Evolutionary conservation across 139 green algal species (phyloP).

Genomic region (Chara braunii): DNA sequence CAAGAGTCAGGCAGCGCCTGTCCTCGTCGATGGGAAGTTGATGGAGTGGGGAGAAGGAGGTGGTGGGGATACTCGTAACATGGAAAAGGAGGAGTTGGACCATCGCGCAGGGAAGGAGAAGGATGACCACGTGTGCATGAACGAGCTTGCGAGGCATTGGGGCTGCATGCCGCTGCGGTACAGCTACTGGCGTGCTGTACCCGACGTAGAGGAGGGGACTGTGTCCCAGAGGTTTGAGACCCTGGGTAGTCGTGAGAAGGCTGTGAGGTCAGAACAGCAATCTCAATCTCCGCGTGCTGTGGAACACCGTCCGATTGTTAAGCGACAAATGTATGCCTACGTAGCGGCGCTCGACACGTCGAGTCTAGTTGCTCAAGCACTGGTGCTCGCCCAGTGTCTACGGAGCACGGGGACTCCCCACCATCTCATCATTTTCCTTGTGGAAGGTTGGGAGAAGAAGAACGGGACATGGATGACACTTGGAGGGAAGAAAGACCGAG

Average conservation of each 20-base stretch:
- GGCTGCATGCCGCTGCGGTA: slow-evolving; percentile 30
- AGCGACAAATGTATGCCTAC: too few relatives aligned
- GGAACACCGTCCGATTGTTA: too few relatives aligned
- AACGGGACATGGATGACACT: too few relatives aligned
- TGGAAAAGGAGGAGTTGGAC: slow-evolving; percentile 21
- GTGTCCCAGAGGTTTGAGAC: too few relatives aligned
- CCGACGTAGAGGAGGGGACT: slow-evolving; percentile 19
- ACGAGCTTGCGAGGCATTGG: slow-evolving; percentile 14
- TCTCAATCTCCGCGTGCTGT: too few relatives aligned
- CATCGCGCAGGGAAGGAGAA: slow-evolving; percentile 21
- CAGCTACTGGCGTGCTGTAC: slow-evolving; percentile 16
- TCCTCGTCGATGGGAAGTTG: slow-evolving; percentile 16
- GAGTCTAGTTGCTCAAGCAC: slow-evolving; percentile 13
- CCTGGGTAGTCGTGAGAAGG: too few relatives aligned
- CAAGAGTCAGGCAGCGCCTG: not conserved
- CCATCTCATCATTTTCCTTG: slow-evolving; percentile 14
- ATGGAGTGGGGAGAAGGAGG: too few relatives aligned
- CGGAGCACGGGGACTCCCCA: slow-evolving; percentile 20
- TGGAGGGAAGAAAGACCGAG: too few relatives aligned
- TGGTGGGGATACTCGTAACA: slow-evolving; percentile 36
- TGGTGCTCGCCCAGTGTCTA: slow-evolving; percentile 20
- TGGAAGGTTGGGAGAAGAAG: not conserved
- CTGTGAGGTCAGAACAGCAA: too few relatives aligned
- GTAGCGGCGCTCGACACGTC: slow-evolving; percentile 12
- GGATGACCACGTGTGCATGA: slow-evolving; percentile 27